Percentiles rank a stretch among this genome's conserved stretches.
phyloP scores from a whole-genome alignment of 345 rosid genomes.

The Arabidopsis suecica region DNA sequence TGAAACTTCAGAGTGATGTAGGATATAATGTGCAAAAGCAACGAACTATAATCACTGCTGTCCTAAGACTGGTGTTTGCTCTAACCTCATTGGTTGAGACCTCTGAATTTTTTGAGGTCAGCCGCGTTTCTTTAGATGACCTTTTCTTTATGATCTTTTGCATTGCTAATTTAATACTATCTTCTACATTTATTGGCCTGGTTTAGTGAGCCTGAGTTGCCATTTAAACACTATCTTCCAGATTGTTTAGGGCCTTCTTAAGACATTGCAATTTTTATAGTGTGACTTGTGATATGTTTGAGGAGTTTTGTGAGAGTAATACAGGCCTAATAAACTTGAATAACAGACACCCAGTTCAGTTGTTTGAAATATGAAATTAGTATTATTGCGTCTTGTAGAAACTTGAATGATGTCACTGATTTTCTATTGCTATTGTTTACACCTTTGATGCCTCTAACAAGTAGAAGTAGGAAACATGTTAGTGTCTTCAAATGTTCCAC shows the following conservation, averaged over 20 bases:
- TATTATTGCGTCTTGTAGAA: not conserved
- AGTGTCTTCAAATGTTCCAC: not conserved
- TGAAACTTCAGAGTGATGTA: conserved; percentile 61
- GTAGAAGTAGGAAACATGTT: conserved; percentile 8
- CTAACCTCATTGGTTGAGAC: conserved; percentile 80
- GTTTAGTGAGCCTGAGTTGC: conserved; percentile 8
- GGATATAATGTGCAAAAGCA: conserved; percentile 69
- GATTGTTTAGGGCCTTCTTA: not conserved
- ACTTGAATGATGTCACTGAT: not conserved
- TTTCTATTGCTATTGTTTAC: conserved; percentile 3
- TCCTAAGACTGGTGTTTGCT: conserved; percentile 80
- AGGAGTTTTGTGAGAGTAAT: conserved; percentile 17
- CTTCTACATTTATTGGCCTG: not conserved
- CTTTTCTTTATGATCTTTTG: conserved; percentile 2
- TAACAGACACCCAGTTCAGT: not conserved
- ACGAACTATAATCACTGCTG: conserved; percentile 65
- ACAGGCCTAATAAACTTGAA: not conserved
- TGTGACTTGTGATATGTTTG: conserved; percentile 1
- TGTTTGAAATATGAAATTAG: conserved; percentile 5
- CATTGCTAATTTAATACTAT: conserved; percentile 9
- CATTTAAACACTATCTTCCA: conserved; percentile 4
- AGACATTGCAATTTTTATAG: not conserved
- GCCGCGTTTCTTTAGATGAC: conserved; percentile 32
- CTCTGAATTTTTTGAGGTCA: conserved; percentile 86
- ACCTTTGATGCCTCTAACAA: conserved; percentile 2